Conservation (phyloP, 148 eudicot genomes). For the Amaranthus hypochondriacus region DNA sequence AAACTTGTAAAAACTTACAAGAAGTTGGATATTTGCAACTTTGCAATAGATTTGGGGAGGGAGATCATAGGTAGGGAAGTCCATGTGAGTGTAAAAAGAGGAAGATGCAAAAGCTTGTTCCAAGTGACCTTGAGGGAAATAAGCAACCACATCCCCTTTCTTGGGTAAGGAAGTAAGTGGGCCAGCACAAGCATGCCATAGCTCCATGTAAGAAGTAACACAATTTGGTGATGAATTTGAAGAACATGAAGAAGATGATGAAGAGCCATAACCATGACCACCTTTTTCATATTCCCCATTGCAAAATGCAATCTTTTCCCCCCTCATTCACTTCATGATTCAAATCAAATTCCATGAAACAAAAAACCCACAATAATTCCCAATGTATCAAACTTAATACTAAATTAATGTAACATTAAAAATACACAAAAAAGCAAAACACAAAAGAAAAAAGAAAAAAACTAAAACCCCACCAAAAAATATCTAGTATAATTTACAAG, state of each 20-base stretch:
- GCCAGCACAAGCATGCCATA: constrained; percentile 97
- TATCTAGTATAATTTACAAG: background rate
- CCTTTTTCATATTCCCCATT: constrained; percentile 41
- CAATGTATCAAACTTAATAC: constrained; percentile 4
- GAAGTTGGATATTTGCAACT: constrained; percentile 64
- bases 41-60: constrained; percentile 82
- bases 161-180: constrained; percentile 61
- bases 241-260: constrained; percentile 51
- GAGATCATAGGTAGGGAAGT: constrained; percentile 53
- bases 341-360: constrained; percentile 87
- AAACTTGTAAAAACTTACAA: constrained; percentile 42
- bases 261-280: constrained; percentile 29
- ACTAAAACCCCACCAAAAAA: constrained; percentile 16
- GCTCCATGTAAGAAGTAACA: constrained; percentile 50
- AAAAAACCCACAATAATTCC: constrained; percentile 16
- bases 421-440: background rate
- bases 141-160: constrained; percentile 80
- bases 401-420: background rate
- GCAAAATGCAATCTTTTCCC: constrained; percentile 41
- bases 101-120: constrained; percentile 55
- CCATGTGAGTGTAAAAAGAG: constrained; percentile 29
- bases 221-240: constrained; percentile 44
- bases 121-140: constrained; percentile 92
- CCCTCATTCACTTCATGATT: constrained; percentile 50
- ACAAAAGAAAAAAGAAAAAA: background rate